Evolutionary conservation across 805 yeast genomes (phyloP).

Genomic region (Isabelozyma gotoi): DNA sequence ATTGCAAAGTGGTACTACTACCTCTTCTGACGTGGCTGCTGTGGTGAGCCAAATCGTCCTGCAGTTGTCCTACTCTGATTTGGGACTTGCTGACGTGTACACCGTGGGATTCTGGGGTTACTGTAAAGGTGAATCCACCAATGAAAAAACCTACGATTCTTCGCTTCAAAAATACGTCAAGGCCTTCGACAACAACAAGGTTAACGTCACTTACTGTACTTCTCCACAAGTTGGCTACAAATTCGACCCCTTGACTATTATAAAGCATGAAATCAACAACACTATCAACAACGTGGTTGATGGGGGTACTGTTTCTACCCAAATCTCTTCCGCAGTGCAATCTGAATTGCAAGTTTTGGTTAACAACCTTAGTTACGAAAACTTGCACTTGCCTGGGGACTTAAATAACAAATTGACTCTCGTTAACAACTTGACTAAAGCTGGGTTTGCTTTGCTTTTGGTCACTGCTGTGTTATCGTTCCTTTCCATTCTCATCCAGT

Average conservation of each 20-base stretch:
- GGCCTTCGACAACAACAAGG: constrained; percentile 26
- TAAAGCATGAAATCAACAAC: constrained; percentile 31
- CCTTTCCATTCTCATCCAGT: constrained; percentile 50
- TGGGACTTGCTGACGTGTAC: constrained; percentile 43
- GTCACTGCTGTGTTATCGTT: constrained; percentile 34
- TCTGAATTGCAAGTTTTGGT: constrained; percentile 19
- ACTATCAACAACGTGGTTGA: constrained; percentile 21
- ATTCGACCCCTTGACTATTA: constrained; percentile 50
- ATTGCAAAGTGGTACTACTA: constrained; percentile 5
- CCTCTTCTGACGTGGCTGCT: constrained; percentile 7
- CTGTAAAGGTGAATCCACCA: constrained; percentile 30
- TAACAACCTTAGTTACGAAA: constrained; percentile 24
- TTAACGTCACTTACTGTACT: constrained; percentile 50
- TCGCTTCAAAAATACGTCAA: constrained; percentile 8
- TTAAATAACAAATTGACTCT: constrained; percentile 46
- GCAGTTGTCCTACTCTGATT: constrained; percentile 23
- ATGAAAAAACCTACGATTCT: constrained; percentile 4
- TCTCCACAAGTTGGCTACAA: constrained; percentile 53
- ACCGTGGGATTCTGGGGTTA: constrained; percentile 44
- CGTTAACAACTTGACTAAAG: constrained; percentile 49
- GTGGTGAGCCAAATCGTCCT: constrained; percentile 18
- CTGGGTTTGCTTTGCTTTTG: constrained; percentile 51
- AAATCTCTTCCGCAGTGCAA: constrained; percentile 11
- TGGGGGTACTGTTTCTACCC: constrained; percentile 20
- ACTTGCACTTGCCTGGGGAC: constrained; percentile 52